These are phyloP conservation scores for Epichloe scottii DNA, from an alignment of 2,329 filamentous ascomycete species.

Conservation along the genomic window DNA sequence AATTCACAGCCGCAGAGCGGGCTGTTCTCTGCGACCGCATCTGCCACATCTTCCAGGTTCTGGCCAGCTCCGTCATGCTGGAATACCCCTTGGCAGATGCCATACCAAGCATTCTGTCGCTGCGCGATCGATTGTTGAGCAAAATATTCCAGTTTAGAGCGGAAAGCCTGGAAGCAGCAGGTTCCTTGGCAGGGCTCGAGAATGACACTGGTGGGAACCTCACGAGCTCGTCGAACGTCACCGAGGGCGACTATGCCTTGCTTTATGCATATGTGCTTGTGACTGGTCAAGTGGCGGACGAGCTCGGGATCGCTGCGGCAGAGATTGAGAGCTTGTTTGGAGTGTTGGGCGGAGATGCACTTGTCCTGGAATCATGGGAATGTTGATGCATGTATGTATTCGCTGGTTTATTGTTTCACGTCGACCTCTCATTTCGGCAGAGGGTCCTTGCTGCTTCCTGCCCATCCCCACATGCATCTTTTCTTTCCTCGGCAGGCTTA, in stretches of 20 bases:
- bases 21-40: constrained; percentile 70
- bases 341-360: constrained; percentile 25
- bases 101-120: constrained; percentile 63
- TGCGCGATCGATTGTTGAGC: constrained; percentile 64
- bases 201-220: not conserved
- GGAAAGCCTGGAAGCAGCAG: constrained; percentile 26
- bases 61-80: constrained; percentile 78
- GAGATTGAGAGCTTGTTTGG: constrained; percentile 49
- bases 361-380: constrained; percentile 5
- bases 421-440: too few species aligned
- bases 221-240: constrained; percentile 23
- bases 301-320: constrained; percentile 41
- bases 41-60: constrained; percentile 67
- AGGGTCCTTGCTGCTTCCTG: too few species aligned
- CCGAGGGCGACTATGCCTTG: constrained; percentile 70
- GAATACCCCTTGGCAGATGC: constrained; percentile 80
- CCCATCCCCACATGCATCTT: too few species aligned
- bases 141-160: constrained; percentile 75
- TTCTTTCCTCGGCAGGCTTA: too few species aligned
- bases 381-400: not conserved
- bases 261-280: constrained; percentile 78
- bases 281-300: constrained; percentile 48
- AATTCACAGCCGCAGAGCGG: constrained; percentile 66
- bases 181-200: not conserved
- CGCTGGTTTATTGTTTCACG: too few species aligned